phyloP scores from a whole-genome alignment of 306 rosid species.

The Sophora flavescens region DNA sequence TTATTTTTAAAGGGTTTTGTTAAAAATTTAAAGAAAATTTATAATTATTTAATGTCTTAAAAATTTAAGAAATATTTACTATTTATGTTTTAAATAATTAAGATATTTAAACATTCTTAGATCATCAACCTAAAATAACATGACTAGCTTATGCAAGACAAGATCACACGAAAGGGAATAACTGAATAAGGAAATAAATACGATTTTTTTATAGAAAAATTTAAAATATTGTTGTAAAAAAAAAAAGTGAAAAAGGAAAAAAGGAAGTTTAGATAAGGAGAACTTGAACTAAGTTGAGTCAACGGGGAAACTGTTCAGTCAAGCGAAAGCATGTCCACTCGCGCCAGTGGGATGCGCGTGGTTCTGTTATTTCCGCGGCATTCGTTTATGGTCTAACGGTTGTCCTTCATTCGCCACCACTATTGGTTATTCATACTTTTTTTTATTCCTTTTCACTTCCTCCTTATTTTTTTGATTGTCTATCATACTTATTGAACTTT shows the following conservation, averaged over 20 bases:
- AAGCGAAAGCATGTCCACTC: conserved; percentile 41
- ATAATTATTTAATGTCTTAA: no score
- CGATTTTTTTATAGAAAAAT: no score
- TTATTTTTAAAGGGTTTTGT: no score
- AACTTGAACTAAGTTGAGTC: conserved; percentile 28
- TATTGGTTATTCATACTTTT: conserved; percentile 28
- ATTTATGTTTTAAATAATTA: no score
- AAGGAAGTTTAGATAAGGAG: conserved; percentile 33
- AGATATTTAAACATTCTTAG: no score
- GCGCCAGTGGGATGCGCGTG: conserved; percentile 57
- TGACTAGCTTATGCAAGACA: no score
- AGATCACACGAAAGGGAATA: no score
- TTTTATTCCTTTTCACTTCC: not conserved
- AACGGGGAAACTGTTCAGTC: conserved; percentile 21
- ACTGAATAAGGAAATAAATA: no score
- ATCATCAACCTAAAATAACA: no score
- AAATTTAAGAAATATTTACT: no score
- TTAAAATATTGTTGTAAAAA: no score
- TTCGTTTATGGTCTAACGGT: conserved; percentile 10
- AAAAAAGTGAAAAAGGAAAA: not conserved
- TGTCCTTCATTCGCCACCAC: conserved; percentile 31
- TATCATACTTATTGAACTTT: not conserved
- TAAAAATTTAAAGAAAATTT: no score
- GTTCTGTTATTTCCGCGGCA: conserved; percentile 54
- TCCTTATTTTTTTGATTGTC: not conserved